Conservation (phyloP, 2,329 filamentous ascomycete species). For the Claviceps sp. region DNA sequence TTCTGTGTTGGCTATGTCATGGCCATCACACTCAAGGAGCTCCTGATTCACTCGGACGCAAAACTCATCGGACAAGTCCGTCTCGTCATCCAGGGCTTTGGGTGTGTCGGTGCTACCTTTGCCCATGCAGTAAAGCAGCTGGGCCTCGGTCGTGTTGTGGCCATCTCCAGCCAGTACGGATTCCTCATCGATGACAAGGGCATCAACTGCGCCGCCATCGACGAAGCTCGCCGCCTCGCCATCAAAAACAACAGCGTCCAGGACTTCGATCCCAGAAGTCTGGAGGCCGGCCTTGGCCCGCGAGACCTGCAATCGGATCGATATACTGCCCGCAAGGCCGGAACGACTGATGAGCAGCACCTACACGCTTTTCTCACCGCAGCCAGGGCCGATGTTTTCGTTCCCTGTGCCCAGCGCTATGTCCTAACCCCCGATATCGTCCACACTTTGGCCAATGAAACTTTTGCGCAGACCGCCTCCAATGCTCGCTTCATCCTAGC, state of each 20-base stretch:
- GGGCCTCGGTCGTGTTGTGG: not conserved
- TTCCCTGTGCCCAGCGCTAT: not conserved
- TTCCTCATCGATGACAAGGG: not conserved
- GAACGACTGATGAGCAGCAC: not conserved
- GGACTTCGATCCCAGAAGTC: not conserved
- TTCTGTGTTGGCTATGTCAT: not conserved
- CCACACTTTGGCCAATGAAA: not conserved
- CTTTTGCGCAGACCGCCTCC: not conserved
- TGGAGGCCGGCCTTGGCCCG: not conserved
- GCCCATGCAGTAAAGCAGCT: not conserved
- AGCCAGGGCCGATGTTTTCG: not conserved
- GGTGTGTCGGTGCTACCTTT: not conserved
- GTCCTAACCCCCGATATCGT: not conserved
- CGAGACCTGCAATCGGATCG: not conserved
- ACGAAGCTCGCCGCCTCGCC: not conserved
- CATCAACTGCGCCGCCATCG: not conserved
- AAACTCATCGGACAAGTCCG: not conserved
- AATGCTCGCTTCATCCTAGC: not conserved
- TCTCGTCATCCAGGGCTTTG: not conserved
- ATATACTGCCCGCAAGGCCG: not conserved
- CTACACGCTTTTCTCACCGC: not conserved
- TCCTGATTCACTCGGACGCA: not conserved
- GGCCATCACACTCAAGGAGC: not conserved
- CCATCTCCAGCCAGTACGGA: constrained; percentile 1
- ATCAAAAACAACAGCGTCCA: not conserved